Base-by-base conservation (phyloP, 345 rosid species). In the Draba incana region DNA sequence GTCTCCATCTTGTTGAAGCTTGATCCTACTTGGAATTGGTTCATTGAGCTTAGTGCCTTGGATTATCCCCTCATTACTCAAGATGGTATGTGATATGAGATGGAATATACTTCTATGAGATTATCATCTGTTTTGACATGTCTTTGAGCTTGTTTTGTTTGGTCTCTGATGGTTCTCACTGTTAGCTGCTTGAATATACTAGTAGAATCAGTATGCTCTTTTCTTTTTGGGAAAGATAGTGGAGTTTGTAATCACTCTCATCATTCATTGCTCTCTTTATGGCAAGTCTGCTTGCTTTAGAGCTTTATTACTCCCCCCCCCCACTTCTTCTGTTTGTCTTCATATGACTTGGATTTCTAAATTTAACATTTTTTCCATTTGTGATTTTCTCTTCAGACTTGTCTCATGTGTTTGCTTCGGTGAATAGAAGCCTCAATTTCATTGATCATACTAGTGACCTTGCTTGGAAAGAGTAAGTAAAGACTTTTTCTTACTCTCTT, bases 401-500 rank as follows among this genome's bases (percentile, higher is more conserved):
- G 71, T 81, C 87, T 45, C 93, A 92, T 58, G 97, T 79, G 27
- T 89, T 95, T 74, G 85, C 99, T 55, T 80, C 92, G 13, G 75
- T 89, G 35, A 76, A 86, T 42, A 82, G 97, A 78, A 96, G 88
- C 68, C 71, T 95, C 74, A 95, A 86, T 85, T 95, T 95, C 81
- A 82, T 95, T 41, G 96, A 89, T 74, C 99, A 95, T 49, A 92
- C 93, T 76, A 79, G 96, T 78, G 96, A 95, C 74, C 92, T 95
- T 68, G 92, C 97, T 49, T 95, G 99, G 99, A 95, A 95, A 86
- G 99, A 89, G 99, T 95, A 85, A 63, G 96, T 71, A 39, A 67
- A 68, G n/a, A 54, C 6, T 37, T 51, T 63, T 52, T 15, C 3
- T 2, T 1, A 1, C 14, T 49, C 16, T 50, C 43, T 20, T 20